These are phyloP conservation scores for Tulasnella calospora DNA, from an alignment of 768 basidiomycete species.

Conservation along the genomic window DNA sequence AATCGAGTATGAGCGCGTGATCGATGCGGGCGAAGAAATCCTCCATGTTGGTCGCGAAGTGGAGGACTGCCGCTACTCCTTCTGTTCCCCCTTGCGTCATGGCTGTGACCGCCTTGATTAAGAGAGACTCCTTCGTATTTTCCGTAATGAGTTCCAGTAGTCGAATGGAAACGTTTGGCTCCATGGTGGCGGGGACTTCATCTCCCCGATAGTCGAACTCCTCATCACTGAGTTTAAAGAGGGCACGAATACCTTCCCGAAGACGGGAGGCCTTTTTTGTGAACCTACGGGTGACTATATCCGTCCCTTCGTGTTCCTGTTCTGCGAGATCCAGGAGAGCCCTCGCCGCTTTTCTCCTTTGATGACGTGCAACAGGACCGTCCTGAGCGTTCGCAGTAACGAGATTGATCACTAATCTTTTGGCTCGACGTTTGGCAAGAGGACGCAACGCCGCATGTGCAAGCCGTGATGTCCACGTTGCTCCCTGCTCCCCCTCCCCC, in stretches of 20 bases:
- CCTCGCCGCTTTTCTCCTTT: background rate
- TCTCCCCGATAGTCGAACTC: background rate
- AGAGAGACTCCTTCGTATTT: background rate
- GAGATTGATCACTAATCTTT: background rate
- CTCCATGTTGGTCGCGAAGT: background rate
- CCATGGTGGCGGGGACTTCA: background rate
- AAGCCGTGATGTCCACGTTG: background rate
- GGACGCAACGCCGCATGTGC: background rate
- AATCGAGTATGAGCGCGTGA: background rate
- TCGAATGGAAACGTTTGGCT: background rate
- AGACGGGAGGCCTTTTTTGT: background rate
- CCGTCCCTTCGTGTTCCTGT: background rate
- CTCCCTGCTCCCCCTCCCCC: background rate
- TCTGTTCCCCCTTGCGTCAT: background rate
- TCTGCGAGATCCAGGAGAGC: background rate
- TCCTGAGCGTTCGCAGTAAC: background rate
- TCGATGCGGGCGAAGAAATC: background rate
- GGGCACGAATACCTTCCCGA: background rate
- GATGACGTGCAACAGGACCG: background rate
- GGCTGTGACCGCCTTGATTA: background rate
- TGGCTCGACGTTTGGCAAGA: background rate
- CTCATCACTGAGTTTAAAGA: background rate
- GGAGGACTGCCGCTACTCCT: background rate
- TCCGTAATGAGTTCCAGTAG: background rate
- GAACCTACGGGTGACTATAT: background rate